phyloP scores from a whole-genome alignment of 1,284 basidiomycete species.

The Boletus subluridellus region DNA sequence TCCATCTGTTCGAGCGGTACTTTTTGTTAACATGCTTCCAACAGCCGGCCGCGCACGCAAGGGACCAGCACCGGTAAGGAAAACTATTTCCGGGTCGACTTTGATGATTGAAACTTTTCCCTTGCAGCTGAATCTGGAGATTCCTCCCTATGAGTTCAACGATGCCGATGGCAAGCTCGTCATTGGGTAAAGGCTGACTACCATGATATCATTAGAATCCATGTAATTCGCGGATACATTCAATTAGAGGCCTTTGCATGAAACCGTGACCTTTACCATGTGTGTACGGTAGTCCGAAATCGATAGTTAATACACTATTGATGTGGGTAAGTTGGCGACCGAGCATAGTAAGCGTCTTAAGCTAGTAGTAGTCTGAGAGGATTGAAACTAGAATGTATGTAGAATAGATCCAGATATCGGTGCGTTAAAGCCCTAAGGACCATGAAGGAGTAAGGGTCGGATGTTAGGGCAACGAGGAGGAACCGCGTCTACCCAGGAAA shows the following conservation, averaged over 20 bases:
- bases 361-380: not conserved
- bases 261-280: not conserved
- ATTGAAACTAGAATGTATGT: not conserved
- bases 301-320: not conserved
- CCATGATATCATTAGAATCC: slow-evolving; percentile 14
- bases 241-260: slow-evolving; percentile 25
- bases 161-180: slow-evolving; percentile 86
- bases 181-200: slow-evolving; percentile 65
- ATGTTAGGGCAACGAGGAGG: slow-evolving; percentile 8
- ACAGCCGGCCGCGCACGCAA: slow-evolving; percentile 90
- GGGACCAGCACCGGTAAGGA: slow-evolving; percentile 84
- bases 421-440: not conserved
- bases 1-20: slow-evolving; percentile 2
- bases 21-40: slow-evolving; percentile 12
- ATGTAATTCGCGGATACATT: slow-evolving; percentile 22
- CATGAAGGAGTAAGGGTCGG: slow-evolving; percentile 4
- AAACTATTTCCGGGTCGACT: not conserved
- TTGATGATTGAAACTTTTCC: slow-evolving; percentile 13
- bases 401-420: not conserved
- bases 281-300: not conserved
- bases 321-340: not conserved
- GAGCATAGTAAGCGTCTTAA: too few relatives aligned
- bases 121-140: slow-evolving; percentile 84
- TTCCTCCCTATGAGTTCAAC: slow-evolving; percentile 84
- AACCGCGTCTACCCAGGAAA: slow-evolving; percentile 12